Evolutionary conservation across 129 eudicot genomes (phyloP), one percentile per base, ranked within the genome.

Genomic region (Arctium minus): DNA sequence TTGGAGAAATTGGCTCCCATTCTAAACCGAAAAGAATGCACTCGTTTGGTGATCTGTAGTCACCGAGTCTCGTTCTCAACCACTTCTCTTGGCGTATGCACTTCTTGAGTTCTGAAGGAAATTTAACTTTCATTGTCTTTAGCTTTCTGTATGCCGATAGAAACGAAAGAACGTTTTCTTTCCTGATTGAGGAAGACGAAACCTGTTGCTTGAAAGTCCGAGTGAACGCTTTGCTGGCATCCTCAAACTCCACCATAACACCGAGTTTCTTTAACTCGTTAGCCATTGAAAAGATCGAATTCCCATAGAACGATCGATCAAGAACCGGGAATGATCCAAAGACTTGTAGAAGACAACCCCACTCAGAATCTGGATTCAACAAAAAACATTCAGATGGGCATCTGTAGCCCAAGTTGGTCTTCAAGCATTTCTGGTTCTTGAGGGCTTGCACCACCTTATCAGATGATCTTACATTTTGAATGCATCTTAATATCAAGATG

Each of bases 41-140:
- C 2, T 87, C 87, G 1, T 60, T 72, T 8, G 94, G 92, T 48
- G 76, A 64, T 79, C 88, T 77, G 87, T 75, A 86, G 38, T 84
- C 92, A 65, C 88, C 90, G 29, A 88, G 88, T 37, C 87, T 86
- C 12, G 94, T 91, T 27, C 77, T 76, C 72, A 91, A 42, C 94
- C 90, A 91, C 79, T 85, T 85, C 36, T 18, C 85, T 69, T 85
- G 84, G 27, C 5, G 29, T 13, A 91, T 50, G 78, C 94, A 82
- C 4, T 73, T 76, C 79, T 29, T 80, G 15, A 91, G 70, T 29
- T 91, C 86, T 4, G 46, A 0, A 39, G 90, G 81, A 50, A 88
- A 67, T 2, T 77, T 12, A 11, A 56, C 30, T 13, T 33, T 22
- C 48, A 37, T 11, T 2, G 35, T 76, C 77, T 76, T 82, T 8